Conservation (phyloP, 179 eudicot genomes). For the Monotropa hypopitys region DNA sequence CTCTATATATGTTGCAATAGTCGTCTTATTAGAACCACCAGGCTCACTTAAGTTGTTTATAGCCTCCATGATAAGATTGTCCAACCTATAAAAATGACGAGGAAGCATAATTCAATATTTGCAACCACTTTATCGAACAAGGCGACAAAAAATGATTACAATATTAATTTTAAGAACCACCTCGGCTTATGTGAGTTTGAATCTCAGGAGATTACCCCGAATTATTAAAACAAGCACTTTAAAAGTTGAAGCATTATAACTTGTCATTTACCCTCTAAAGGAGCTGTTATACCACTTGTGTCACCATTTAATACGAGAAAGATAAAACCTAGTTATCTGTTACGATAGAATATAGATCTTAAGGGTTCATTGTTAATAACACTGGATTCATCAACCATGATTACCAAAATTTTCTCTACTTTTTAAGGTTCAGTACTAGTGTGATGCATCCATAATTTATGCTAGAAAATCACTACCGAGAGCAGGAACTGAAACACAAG, state of each 20-base stretch:
- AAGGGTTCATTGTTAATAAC: neutral
- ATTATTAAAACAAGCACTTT: neutral
- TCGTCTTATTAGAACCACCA: constrained; percentile 83
- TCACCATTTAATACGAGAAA: neutral
- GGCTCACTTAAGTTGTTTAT: constrained; percentile 80
- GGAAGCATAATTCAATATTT: neutral
- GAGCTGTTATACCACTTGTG: neutral
- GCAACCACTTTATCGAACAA: neutral
- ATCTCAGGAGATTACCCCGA: neutral
- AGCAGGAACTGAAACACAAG: constrained; percentile 1
- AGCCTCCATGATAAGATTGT: constrained; percentile 88
- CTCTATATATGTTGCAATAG: constrained; percentile 89
- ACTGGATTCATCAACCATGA: neutral
- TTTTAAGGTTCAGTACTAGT: neutral
- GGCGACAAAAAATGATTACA: neutral
- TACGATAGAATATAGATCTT: neutral
- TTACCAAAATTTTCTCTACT: neutral
- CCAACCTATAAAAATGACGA: constrained; percentile 48
- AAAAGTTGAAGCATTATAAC: neutral
- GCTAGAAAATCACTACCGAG: neutral
- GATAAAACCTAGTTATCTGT: neutral
- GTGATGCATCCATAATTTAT: neutral
- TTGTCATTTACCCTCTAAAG: neutral
- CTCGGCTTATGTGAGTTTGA: neutral
- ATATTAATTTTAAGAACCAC: neutral